A percentile compares a stretch with the other conserved stretches of the same genome.
These are phyloP conservation scores for Avicennia marina DNA, from an alignment of 257 asterid genomes.

Conservation along the genomic window DNA sequence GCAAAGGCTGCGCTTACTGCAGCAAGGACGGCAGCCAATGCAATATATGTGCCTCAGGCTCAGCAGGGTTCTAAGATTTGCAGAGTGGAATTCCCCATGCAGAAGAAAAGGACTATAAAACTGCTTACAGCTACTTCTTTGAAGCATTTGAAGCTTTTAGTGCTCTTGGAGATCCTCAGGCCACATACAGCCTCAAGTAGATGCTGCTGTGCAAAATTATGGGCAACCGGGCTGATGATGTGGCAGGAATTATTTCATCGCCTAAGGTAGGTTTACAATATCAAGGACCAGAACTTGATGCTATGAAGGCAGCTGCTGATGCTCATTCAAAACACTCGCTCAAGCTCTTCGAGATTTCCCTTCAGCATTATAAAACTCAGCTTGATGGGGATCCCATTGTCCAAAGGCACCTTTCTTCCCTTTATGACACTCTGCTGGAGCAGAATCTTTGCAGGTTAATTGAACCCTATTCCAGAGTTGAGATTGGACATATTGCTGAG, in stretches of 20 bases:
- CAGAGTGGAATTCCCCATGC: constrained; percentile 66
- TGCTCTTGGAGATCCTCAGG: constrained; percentile 56
- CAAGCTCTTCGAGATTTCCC: constrained; percentile 51
- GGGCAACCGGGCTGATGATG: constrained; percentile 63
- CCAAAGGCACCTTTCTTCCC: constrained; percentile 63
- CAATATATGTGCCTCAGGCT: constrained; percentile 67
- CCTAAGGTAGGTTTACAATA: constrained; percentile 58
- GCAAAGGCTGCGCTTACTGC: constrained; percentile 70
- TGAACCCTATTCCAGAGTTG: constrained; percentile 60
- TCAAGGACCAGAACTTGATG: constrained; percentile 60
- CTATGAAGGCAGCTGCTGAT: constrained; percentile 64
- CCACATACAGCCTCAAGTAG: constrained; percentile 54
- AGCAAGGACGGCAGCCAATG: constrained; percentile 68
- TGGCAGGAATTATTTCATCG: constrained; percentile 56
- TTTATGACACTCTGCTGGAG: constrained; percentile 55
- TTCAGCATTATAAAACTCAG: constrained; percentile 48
- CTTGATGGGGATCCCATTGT: constrained; percentile 64
- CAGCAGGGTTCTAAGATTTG: constrained; percentile 56
- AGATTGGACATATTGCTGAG: constrained; percentile 54
- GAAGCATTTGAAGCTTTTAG: constrained; percentile 70
- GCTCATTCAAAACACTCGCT: constrained; percentile 61
- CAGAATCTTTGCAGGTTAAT: constrained; percentile 69
- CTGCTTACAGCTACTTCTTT: constrained; percentile 56
- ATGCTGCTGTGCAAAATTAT: constrained; percentile 59
- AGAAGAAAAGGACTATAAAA: constrained; percentile 62